Evolutionary conservation across 1,284 basidiomycete genomes (phyloP).

Genomic region (Phellopilus nigrolimitatus): DNA sequence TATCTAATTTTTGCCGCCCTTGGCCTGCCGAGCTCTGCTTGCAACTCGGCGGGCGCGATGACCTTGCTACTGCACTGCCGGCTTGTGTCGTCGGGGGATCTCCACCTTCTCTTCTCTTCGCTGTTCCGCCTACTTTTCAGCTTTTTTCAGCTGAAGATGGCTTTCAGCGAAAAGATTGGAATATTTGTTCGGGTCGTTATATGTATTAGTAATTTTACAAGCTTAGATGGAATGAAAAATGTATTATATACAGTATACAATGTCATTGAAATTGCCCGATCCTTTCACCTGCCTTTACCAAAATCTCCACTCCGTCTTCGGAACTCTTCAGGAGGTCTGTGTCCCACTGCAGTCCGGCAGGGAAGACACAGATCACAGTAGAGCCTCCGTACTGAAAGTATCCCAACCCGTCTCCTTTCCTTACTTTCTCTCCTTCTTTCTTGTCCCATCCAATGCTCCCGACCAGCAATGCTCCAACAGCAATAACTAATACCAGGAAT

Average conservation of each 20-base stretch:
- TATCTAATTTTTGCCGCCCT: slow-evolving; percentile 18
- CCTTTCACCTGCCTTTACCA: slow-evolving; percentile 39
- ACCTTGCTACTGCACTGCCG: slow-evolving; percentile 15
- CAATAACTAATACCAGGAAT: slow-evolving; percentile 26
- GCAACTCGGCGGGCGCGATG: slow-evolving; percentile 16
- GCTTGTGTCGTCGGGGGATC: slow-evolving; percentile 19
- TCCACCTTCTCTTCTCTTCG: background rate
- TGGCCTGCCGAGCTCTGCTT: slow-evolving; percentile 15
- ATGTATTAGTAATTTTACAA: too few relatives aligned
- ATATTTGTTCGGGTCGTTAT: too few relatives aligned
- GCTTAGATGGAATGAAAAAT: too few relatives aligned
- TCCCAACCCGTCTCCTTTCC: slow-evolving; percentile 20
- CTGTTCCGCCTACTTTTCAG: background rate
- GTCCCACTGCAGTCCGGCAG: slow-evolving; percentile 36
- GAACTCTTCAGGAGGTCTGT: slow-evolving; percentile 41
- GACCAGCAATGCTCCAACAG: slow-evolving; percentile 28
- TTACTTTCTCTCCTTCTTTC: slow-evolving; percentile 23
- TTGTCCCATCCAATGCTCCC: slow-evolving; percentile 26
- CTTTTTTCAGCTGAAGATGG: slow-evolving; percentile 7
- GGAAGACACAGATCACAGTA: slow-evolving; percentile 39
- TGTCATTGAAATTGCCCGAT: slow-evolving; percentile 17
- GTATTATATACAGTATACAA: too few relatives aligned
- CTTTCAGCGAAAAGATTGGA: slow-evolving; percentile 10
- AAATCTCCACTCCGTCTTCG: slow-evolving; percentile 38
- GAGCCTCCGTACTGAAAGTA: slow-evolving; percentile 32